Evolutionary conservation across 129 eudicot species (phyloP), one percentile per base, ranked within the genome.

Genomic region (Tanacetum coccineum): DNA sequence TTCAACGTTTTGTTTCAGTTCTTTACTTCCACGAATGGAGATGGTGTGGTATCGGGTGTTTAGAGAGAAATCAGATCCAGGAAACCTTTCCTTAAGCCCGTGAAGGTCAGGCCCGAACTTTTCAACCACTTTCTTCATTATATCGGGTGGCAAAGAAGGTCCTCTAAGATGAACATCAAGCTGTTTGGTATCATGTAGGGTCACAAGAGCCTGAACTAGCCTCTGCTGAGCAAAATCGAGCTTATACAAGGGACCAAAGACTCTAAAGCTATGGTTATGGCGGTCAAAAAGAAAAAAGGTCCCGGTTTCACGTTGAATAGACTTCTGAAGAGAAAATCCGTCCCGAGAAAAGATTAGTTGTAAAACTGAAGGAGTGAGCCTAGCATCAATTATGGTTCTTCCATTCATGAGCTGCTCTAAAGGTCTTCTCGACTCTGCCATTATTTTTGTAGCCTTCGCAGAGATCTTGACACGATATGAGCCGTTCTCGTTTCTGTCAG

Each of bases 41-140:
- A 94, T 87, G 70, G 65, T 62, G 66, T 94, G 99, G 59, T 80
- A 82, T 42, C 87, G 85, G 0, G 96, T 73, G 70, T 88, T 82
- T 6, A 92, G 73, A 1, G 64, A 67, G 74, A 92, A 80, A 11
- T 80, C 96, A 0, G 88, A 87, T 18, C 64, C 96, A 0, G 98
- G 95, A 13, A 88, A 70, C 75, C 58, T 81, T 53, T 82, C 87
- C 49, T 79, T 86, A 49, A 93, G 87, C 50, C 92, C 83, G 13
- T 54, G 71, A 59, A 93, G 95, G 20, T 82, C 85, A 2, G 96
- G 96, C 11, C 98, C 98, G 30, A 80, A 88, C 10, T 57, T 75
- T 65, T 79, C 82, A 9, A 93, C 96, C 18, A 88, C 95, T 59
- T 74, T 77, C 66, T 93, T 93, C 98, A 93, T 93, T 66, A 93